Base-by-base conservation (phyloP, 2,329 filamentous ascomycete genomes). In the Sporothrix pseudoabietina region DNA sequence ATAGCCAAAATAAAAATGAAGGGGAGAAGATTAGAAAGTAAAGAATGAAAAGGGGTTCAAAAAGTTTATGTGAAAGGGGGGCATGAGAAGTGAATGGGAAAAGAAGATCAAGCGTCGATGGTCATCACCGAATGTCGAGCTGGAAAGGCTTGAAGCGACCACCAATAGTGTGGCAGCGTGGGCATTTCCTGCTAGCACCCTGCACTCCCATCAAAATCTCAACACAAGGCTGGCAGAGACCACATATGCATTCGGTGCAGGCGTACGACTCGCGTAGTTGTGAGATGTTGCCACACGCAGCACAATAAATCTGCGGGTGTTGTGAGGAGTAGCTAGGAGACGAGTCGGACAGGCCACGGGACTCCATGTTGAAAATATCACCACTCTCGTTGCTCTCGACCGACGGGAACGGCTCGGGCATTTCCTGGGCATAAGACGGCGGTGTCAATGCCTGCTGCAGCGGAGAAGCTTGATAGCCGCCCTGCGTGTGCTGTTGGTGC, bases 231-330 rank as follows among this genome's bases (percentile, higher is more conserved):
- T 91, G 89, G 81, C 96, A 98, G 69, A 98, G 87, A 19, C 94
- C 95, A 80, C 94, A 97, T 76, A 98, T 97, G 81, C 96, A 98
- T 81, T 98, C 94, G 0, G 94, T 97, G 81, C 95, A 98, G 30
- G 95, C 95, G 79, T 94, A 98, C 47, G 93, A 96, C 78, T 95
- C 92, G 78, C 90, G 91, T 35, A 98, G 84, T 12, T 91, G 84
- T 70, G 91, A 94, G 22, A 94, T 85, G 52, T 91, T 89, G 76
- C 93, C 90, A 79, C 95, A 98, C 66, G 92, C 92, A 26, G 94
- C 93, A 80, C 95, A 98, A 80, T 97, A 97, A 57, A 98, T 97
- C 80, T 97, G 93, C 3, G 95, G 91, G 75, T 87, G 87, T 71
- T 94, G 92, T 8, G 91, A 90, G 22, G 88, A 89, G 83, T 92